Evolutionary conservation across 176 grass and related monocot genomes (phyloP).

Genomic region (Olyra latifolia): DNA sequence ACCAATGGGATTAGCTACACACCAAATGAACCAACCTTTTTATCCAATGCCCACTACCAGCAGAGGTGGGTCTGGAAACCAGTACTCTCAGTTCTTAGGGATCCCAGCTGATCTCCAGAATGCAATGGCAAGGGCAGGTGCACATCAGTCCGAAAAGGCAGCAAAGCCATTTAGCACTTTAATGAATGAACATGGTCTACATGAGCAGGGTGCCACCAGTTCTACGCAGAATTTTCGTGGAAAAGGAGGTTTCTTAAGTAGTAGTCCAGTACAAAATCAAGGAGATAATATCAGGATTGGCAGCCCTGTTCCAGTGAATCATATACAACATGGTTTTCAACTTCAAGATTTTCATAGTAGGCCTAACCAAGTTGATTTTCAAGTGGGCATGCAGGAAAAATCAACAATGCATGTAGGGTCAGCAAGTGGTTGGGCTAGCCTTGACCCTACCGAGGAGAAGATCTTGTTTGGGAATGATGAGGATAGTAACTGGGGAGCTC

Average conservation of each 20-base stretch:
- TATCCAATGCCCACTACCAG: slow-evolving; percentile 58
- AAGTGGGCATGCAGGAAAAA: slow-evolving; percentile 58
- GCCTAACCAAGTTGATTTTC: slow-evolving; percentile 48
- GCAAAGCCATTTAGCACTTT: slow-evolving; percentile 57
- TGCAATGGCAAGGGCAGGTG: slow-evolving; percentile 49
- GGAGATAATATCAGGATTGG: slow-evolving; percentile 53
- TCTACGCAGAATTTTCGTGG: slow-evolving; percentile 70
- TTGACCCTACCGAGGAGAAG: slow-evolving; percentile 91
- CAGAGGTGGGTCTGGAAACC: slow-evolving; percentile 58
- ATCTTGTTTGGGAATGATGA: slow-evolving; percentile 79
- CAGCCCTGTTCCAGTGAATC: slow-evolving; percentile 56
- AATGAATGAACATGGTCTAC: slow-evolving; percentile 46
- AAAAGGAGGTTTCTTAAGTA: slow-evolving; percentile 63
- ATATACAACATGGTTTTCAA: slow-evolving; percentile 56
- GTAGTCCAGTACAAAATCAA: slow-evolving; percentile 37
- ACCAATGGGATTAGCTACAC: slow-evolving; percentile 58
- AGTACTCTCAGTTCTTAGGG: slow-evolving; percentile 73
- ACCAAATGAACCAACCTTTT: slow-evolving; percentile 75
- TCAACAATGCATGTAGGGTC: slow-evolving; percentile 45
- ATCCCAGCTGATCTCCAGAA: slow-evolving; percentile 61
- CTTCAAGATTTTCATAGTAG: slow-evolving; percentile 53
- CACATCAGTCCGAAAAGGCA: slow-evolving; percentile 60
- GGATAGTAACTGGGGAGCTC: slow-evolving; percentile 73
- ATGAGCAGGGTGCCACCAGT: slow-evolving; percentile 45
- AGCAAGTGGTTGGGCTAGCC: slow-evolving; percentile 62